A percentile compares a stretch with the other conserved stretches of the same genome.
Evolutionary conservation across 345 rosid genomes (phyloP).

Genomic region (Eucalyptus lansdowneana): DNA sequence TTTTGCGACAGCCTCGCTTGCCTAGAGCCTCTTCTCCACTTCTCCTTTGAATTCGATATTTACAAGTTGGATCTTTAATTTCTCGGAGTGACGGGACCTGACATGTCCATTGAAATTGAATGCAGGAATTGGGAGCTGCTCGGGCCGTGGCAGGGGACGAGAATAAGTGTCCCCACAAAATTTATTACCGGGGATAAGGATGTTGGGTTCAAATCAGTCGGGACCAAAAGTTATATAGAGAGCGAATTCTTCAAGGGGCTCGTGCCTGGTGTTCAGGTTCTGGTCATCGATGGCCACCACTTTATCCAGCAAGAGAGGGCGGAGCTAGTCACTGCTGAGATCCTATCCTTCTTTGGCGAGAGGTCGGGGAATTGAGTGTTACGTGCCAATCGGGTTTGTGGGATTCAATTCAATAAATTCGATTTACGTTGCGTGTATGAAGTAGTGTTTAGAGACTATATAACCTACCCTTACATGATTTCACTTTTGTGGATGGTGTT

Average conservation of each 20-base stretch:
- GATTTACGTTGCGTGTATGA: too few species aligned
- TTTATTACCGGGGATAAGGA: constrained; percentile 3
- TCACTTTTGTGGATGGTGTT: background rate
- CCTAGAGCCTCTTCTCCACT: background rate
- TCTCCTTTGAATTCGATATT: background rate
- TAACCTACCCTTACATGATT: background rate
- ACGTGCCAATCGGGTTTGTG: background rate
- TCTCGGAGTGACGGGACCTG: background rate
- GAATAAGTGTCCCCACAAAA: constrained; percentile 5
- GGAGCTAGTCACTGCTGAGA: background rate
- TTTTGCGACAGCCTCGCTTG: background rate
- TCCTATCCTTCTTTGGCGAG: background rate
- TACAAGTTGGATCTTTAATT: background rate
- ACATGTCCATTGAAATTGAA: background rate
- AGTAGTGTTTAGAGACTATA: background rate
- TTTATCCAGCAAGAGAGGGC: constrained; percentile 13
- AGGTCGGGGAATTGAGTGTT: background rate
- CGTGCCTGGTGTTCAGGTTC: constrained; percentile 4
- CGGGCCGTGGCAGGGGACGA: constrained; percentile 8
- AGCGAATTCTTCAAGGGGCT: background rate
- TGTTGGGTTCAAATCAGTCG: background rate
- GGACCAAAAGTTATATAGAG: background rate
- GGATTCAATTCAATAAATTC: background rate
- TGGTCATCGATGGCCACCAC: constrained; percentile 4
- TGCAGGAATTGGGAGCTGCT: constrained; percentile 6